Base-by-base conservation (phyloP, 306 rosid genomes). In the Acacia acuminata region DNA sequence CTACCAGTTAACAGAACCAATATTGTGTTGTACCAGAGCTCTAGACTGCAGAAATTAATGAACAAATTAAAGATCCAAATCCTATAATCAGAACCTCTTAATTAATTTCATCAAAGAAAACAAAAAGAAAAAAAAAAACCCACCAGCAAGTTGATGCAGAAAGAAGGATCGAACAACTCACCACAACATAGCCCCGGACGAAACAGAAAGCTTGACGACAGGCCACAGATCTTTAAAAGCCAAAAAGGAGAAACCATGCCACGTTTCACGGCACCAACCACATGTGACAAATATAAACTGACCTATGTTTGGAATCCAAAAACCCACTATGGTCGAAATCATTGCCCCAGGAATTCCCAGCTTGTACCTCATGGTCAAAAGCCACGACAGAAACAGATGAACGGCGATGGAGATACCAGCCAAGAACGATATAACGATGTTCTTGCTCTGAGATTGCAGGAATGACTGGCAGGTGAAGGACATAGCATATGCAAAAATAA, bases 111-210 rank as follows among this genome's bases (percentile, higher is more conserved):
- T 8, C 11, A 24, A 60, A 60, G 19, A 48, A 10, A 47, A 47
- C 50, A 47, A 47, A 11, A 47, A 47, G 2, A 27, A 27, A 27
- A 27, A 48, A 11, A 50, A 4, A 50, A 50, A 50, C 55, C 20
- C 55, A 50, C 55, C 15, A 15, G 19, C 20, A 15, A 50, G 19
- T 50, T 50, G 19, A 50, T 50, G 19, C 55, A 50, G 15, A 9
- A 43, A 43, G 10, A 8, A 10, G 48, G 11, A 56, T 56, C 14
- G 22, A n/a, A 58, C 5, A 7, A 55, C 68, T 63, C 40, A 63
- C 93, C 93, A 90, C 43, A 90, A 47, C 93, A 90, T 90, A 48
- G 84, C 78, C 48, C 93, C 93, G 8, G 93, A 81, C 17, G 93
- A 84, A 10, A 90, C 34, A 14, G 93, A 90, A 20, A 90, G 87